Percentiles rank a stretch among this genome's conserved stretches.
phyloP scores from a whole-genome alignment of 306 rosid genomes.

The Castanospermum australe region DNA sequence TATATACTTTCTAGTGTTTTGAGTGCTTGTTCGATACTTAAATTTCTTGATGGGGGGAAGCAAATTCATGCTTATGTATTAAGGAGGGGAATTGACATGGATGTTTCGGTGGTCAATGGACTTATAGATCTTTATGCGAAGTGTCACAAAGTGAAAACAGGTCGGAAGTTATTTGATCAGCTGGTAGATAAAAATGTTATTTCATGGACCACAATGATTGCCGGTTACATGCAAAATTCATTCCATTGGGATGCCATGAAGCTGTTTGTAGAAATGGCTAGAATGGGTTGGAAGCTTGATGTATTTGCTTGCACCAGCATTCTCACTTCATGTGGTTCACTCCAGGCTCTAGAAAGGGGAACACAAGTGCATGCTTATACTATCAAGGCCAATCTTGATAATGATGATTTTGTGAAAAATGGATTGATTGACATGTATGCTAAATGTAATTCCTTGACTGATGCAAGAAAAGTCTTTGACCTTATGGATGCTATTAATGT shows the following conservation, averaged over 20 bases:
- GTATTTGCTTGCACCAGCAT: slow-evolving; percentile 77
- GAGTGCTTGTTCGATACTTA: slow-evolving; percentile 69
- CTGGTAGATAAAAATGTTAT: slow-evolving; percentile 55
- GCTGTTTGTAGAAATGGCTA: slow-evolving; percentile 65
- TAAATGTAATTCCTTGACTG: slow-evolving; percentile 66
- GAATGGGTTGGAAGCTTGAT: slow-evolving; percentile 65
- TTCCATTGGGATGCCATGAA: slow-evolving; percentile 61
- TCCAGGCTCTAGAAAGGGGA: slow-evolving; percentile 58
- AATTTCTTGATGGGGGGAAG: slow-evolving; percentile 70
- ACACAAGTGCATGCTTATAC: slow-evolving; percentile 76
- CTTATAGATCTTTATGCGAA: slow-evolving; percentile 75
- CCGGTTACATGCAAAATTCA: slow-evolving; percentile 91
- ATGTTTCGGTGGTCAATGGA: slow-evolving; percentile 70
- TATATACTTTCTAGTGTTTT: slow-evolving; percentile 79
- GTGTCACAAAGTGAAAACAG: slow-evolving; percentile 66
- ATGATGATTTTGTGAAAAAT: slow-evolving; percentile 73
- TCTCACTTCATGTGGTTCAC: slow-evolving; percentile 85
- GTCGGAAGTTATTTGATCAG: slow-evolving; percentile 53
- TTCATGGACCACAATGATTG: slow-evolving; percentile 92
- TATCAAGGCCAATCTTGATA: slow-evolving; percentile 62
- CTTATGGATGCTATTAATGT: slow-evolving; percentile 49
- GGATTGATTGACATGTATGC: slow-evolving; percentile 92
- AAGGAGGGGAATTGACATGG: slow-evolving; percentile 66
- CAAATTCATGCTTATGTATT: slow-evolving; percentile 76
- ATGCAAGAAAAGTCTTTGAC: slow-evolving; percentile 69